Base-by-base conservation (phyloP, 352 stramenopile genomes). In the Thalassiosira mediterranea region DNA sequence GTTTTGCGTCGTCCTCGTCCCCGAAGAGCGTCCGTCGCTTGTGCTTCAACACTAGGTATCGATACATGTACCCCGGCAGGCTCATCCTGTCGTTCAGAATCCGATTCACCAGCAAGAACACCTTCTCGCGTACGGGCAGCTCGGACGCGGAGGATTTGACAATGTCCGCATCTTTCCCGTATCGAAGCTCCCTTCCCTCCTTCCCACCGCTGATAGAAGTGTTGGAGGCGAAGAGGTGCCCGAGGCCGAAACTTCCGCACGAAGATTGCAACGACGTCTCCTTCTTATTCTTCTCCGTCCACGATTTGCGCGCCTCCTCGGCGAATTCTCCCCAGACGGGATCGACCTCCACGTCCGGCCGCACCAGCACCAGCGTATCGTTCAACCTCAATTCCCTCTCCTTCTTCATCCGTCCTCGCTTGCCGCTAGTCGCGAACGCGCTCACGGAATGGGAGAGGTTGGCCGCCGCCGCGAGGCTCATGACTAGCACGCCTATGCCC, bases 61-160 rank as follows among this genome's bases (percentile, higher is more conserved):
- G 59, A 72, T 91, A 93, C 2, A 88, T 47, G 49, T 91, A 83
- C 23, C 84, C 84, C 21, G 87, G 84, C 34, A 93, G 61, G 67
- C 77, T 88, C 8, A 72, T 61, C 72, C 88, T 90, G 52, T 93
- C 87, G 48, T 89, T 93, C 32, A 93, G 58, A 57, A 83, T 84
- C 21, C 84, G 60, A 63, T 80, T 86, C 11, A 88, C 87, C 3
- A 93, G 40, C 4, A 93, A 51, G 21, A 90, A 76, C 13, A 93
- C 81, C 66, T 93, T 93, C 17, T 93, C 87, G 4, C 42, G 34
- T 29, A 83, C 84, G 48, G 82, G 63, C 53, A 93, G 72, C 72
- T 93, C 87, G 28, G 70, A 72, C 67, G 87, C 81, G 63, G 79
- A 72, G 1, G 75, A 76, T 40, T 79, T 65, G 7, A 91, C 67